A percentile compares a stretch with the other conserved stretches of the same genome.
Evolutionary conservation across 1,139 yeast genomes (phyloP).

Genomic region (Candida freyschussii): DNA sequence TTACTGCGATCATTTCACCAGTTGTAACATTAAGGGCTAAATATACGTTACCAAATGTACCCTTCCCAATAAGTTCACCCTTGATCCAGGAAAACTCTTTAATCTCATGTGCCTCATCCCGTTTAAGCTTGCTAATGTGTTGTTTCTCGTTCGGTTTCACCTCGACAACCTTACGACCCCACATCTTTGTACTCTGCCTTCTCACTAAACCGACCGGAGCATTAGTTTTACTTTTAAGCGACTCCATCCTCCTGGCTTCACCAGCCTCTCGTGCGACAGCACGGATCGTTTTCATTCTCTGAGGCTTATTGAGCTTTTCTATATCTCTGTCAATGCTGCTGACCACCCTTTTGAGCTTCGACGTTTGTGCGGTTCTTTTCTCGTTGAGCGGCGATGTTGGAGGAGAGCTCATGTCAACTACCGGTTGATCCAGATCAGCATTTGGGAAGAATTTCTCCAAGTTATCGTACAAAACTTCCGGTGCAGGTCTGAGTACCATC

Average conservation of each 20-base stretch:
- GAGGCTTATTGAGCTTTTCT: constrained; percentile 26
- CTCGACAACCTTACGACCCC: constrained; percentile 95
- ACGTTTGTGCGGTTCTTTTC: constrained; percentile 5
- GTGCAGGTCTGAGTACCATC: constrained; percentile 83
- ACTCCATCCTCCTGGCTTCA: constrained; percentile 44
- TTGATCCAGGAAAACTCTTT: constrained; percentile 90
- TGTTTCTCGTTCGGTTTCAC: constrained; percentile 73
- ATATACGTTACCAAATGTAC: constrained; percentile 95
- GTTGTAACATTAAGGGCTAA: constrained; percentile 92
- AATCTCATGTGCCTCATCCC: constrained; percentile 55
- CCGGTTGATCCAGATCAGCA: constrained; percentile 89
- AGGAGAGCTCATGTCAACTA: constrained; percentile 66
- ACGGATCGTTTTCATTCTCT: constrained; percentile 80
- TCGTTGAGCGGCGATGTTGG: constrained; percentile 47
- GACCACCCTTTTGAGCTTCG: constrained; percentile 15
- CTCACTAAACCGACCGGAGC: constrained; percentile 35
- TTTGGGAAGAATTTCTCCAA: constrained; percentile 89
- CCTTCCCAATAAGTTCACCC: constrained; percentile 95
- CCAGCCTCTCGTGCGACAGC: constrained; percentile 91
- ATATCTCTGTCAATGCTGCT: constrained; percentile 20
- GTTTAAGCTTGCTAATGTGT: constrained; percentile 54
- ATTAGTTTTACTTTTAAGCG: constrained; percentile 27
- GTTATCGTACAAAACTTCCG: constrained; percentile 88
- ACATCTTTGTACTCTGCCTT: constrained; percentile 86
- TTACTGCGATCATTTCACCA: constrained; percentile 98